phyloP scores from a whole-genome alignment of 2,329 filamentous ascomycete species.

The Neopestalotiopsis clavispora region DNA sequence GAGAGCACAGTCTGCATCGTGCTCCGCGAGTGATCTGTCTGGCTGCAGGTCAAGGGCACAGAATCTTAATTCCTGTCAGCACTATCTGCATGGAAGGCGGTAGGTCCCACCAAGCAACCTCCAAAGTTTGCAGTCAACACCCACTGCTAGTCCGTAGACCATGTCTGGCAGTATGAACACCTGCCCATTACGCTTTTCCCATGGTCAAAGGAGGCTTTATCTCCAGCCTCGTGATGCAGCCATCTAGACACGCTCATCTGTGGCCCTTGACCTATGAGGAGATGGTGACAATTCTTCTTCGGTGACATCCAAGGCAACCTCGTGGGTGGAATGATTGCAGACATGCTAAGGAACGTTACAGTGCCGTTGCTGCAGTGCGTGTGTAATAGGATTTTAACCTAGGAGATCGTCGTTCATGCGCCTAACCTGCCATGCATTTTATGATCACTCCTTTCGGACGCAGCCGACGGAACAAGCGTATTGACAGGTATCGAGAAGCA shows the following conservation, averaged over 20 bases:
- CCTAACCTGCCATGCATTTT: not conserved
- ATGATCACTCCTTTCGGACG: not conserved
- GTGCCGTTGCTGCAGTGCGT: not conserved
- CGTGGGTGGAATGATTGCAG: not conserved
- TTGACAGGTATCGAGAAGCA: not conserved
- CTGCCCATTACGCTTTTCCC: not conserved
- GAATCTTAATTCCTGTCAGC: constrained; percentile 2
- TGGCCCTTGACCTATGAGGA: too few species aligned
- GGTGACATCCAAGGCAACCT: not conserved
- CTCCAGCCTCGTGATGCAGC: too few species aligned
- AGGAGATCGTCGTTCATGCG: not conserved
- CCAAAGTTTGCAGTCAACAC: not conserved
- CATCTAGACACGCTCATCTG: too few species aligned
- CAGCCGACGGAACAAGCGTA: not conserved
- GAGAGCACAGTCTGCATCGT: not conserved
- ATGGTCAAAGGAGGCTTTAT: not conserved
- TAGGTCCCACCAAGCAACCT: not conserved
- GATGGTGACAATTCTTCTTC: too few species aligned
- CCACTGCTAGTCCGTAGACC: not conserved
- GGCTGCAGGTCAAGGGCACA: not conserved
- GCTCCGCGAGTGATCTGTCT: not conserved
- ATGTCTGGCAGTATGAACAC: not conserved
- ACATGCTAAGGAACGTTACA: constrained; percentile 1
- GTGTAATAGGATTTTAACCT: not conserved
- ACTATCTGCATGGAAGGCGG: not conserved